Percentiles rank a stretch among this genome's conserved stretches.
These are phyloP conservation scores for Lodderomyces pseudojiufengensis DNA, from an alignment of 1,139 yeast species.

Conservation along the genomic window DNA sequence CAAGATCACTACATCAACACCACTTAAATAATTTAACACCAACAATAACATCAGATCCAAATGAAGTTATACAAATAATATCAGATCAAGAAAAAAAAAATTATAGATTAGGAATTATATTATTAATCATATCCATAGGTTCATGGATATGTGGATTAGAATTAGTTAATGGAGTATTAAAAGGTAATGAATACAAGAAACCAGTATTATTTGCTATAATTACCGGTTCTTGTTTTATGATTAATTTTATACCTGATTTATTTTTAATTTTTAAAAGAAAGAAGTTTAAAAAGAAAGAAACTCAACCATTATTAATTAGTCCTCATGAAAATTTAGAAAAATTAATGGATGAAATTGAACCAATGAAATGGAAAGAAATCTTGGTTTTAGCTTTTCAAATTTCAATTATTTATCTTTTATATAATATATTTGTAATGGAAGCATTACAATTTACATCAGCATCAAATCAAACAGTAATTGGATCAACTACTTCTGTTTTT, in stretches of 20 bases:
- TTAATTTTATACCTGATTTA: constrained; percentile 43
- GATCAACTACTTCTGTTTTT: constrained; percentile 51
- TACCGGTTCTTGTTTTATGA: constrained; percentile 43
- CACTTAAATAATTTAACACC: constrained; percentile 6
- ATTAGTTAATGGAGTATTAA: constrained; percentile 45
- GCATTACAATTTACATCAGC: constrained; percentile 50
- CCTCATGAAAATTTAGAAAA: background rate
- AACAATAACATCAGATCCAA: constrained; percentile 23
- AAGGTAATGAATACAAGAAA: constrained; percentile 45
- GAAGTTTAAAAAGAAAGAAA: constrained; percentile 8
- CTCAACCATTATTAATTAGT: constrained; percentile 2
- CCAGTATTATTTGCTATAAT: constrained; percentile 46
- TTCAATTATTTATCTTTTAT: constrained; percentile 39
- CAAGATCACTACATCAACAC: constrained; percentile 1
- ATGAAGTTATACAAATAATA: constrained; percentile 43
- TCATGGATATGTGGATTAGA: constrained; percentile 52
- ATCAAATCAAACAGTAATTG: constrained; percentile 49
- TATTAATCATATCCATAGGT: constrained; percentile 37
- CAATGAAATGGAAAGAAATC: constrained; percentile 31
- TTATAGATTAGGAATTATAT: constrained; percentile 40
- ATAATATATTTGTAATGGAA: constrained; percentile 37
- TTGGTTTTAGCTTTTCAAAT: constrained; percentile 34
- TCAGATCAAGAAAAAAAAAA: constrained; percentile 41
- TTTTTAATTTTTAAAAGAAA: constrained; percentile 4
- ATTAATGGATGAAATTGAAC: constrained; percentile 3